phyloP scores from a whole-genome alignment of 2,329 filamentous ascomycete genomes.

The Dothideomycetes sp. region DNA sequence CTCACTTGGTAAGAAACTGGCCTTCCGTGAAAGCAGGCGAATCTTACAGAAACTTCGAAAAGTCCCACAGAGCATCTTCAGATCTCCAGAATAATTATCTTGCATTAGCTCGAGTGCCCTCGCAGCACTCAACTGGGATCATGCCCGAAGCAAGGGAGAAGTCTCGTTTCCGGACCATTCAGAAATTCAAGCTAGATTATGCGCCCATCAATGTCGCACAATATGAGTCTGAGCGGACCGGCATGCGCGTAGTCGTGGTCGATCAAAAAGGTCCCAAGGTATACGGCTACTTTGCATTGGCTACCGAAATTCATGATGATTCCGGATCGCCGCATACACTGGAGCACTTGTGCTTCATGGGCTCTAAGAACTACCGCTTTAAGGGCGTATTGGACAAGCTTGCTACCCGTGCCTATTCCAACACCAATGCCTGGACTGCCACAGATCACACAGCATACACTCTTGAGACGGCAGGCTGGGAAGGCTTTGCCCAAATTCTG shows the following conservation, averaged over 20 bases:
- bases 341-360: slow-evolving; percentile 47
- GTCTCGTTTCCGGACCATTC: slow-evolving; percentile 66
- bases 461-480: slow-evolving; percentile 90
- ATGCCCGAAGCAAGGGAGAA: slow-evolving; percentile 10
- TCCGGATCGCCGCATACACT: slow-evolving; percentile 65
- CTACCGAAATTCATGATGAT: slow-evolving; percentile 95
- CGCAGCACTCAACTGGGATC: not conserved
- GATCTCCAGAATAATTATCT: not conserved
- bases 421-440: slow-evolving; percentile 94
- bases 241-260: slow-evolving; percentile 87
- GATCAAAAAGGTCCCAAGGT: slow-evolving; percentile 92
- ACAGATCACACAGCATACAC: slow-evolving; percentile 96
- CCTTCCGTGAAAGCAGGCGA: no score
- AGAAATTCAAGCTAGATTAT: slow-evolving; percentile 82
- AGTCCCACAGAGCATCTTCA: no score
- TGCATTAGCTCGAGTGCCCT: not conserved
- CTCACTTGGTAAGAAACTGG: no score
- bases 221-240: slow-evolving; percentile 90
- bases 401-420: slow-evolving; percentile 83
- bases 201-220: slow-evolving; percentile 80
- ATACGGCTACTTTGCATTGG: slow-evolving; percentile 86
- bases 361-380: slow-evolving; percentile 85
- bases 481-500: slow-evolving; percentile 87
- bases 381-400: slow-evolving; percentile 93
- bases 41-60: no score